Conservation (phyloP, 345 rosid genomes). For the Clausena lansium region DNA sequence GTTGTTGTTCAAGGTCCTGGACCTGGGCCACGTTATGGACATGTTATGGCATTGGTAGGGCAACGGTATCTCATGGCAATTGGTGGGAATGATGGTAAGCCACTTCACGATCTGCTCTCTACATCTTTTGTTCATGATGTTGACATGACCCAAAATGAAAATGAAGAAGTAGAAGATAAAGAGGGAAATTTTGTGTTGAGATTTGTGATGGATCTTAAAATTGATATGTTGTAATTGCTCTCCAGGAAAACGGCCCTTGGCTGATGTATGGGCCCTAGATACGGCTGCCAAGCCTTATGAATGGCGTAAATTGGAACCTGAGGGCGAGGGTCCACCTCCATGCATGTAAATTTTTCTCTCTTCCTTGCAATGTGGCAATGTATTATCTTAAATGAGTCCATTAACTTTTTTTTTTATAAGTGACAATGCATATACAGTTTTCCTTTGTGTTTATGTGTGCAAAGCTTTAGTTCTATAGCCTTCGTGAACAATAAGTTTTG, state of each 20-base stretch:
- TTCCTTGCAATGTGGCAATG: background rate
- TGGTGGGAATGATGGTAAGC: slow-evolving; percentile 97
- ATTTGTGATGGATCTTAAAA: slow-evolving; percentile 14
- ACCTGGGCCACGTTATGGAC: slow-evolving; percentile 99
- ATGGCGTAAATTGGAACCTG: slow-evolving; percentile 99
- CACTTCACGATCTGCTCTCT: slow-evolving; percentile 3
- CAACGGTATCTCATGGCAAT: slow-evolving; percentile 99
- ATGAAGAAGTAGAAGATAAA: background rate
- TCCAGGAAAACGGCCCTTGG: slow-evolving; percentile 92
- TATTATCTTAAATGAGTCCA: background rate
- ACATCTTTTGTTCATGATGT: slow-evolving; percentile 9
- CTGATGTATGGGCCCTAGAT: slow-evolving; percentile 99
- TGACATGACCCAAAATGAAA: background rate
- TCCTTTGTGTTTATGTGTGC: background rate
- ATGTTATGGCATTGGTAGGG: slow-evolving; percentile 99
- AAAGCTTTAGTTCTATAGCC: background rate
- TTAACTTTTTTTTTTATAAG: background rate
- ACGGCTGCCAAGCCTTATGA: slow-evolving; percentile 99
- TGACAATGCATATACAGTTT: background rate
- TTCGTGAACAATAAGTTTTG: background rate
- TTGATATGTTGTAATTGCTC: slow-evolving; percentile 13
- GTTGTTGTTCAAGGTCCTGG: slow-evolving; percentile 99
- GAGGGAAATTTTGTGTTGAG: background rate
- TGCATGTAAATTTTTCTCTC: slow-evolving; percentile 73
- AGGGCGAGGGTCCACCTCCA: slow-evolving; percentile 99